These are phyloP conservation scores for Botrytis paeoniae DNA, from an alignment of 2,329 filamentous ascomycete species.

Conservation along the genomic window DNA sequence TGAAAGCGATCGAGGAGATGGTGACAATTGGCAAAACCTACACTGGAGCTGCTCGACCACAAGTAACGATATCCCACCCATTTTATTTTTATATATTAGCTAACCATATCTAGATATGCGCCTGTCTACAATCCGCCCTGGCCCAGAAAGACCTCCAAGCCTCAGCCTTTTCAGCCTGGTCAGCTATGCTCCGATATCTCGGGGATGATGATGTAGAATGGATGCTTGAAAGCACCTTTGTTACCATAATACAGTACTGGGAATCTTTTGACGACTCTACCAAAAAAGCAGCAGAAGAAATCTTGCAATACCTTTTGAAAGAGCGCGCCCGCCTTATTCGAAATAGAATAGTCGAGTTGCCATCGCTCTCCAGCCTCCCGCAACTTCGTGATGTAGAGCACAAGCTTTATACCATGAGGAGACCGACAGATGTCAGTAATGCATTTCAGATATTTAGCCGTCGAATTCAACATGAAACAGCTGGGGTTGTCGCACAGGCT, in stretches of 20 bases:
- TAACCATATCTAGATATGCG: conserved; percentile 63
- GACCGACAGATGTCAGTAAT: conserved; percentile 61
- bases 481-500: conserved; percentile 78
- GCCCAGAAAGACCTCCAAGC: conserved; percentile 71
- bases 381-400: conserved; percentile 66
- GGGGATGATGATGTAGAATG: conserved; percentile 75
- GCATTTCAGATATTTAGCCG: conserved; percentile 68
- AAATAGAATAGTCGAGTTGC: conserved; percentile 70
- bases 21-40: conserved; percentile 71
- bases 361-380: conserved; percentile 70
- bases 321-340: conserved; percentile 49
- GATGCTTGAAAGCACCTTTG: conserved; percentile 85
- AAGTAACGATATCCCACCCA: conserved; percentile 61
- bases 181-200: conserved; percentile 69
- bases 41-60: conserved; percentile 77
- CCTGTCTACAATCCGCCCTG: conserved; percentile 85
- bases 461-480: conserved; percentile 78
- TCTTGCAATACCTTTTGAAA: conserved; percentile 52
- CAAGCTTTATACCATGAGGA: conserved; percentile 63
- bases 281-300: conserved; percentile 55
- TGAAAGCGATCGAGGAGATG: conserved; percentile 85
- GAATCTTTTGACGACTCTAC: conserved; percentile 58
- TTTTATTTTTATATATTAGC: too few relatives aligned
- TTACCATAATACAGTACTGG: conserved; percentile 84
- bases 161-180: conserved; percentile 81